Conservation (phyloP, 164 flowering plant species). For the Akebia trifoliata region DNA sequence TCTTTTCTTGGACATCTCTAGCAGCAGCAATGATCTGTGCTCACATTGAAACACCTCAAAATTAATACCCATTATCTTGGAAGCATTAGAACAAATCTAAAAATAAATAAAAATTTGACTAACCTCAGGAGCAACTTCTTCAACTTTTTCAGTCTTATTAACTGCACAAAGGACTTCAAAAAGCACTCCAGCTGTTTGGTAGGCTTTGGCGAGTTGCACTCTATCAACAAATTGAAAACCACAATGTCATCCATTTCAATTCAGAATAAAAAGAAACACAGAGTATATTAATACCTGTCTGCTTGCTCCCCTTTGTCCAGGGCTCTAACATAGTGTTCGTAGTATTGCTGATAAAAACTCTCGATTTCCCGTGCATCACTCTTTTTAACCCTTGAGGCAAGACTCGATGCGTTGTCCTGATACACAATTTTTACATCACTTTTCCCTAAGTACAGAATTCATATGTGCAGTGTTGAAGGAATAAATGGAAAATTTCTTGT, state of each 20-base stretch:
- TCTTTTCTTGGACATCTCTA: conserved; percentile 91
- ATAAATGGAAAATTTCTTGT: too few species aligned
- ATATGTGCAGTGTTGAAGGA: too few species aligned
- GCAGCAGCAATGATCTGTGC: conserved; percentile 97
- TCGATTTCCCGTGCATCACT: conserved; percentile 94
- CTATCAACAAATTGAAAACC: conserved; percentile 29
- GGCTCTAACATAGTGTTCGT: conserved; percentile 74
- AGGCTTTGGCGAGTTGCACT: conserved; percentile 91
- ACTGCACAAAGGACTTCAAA: conserved; percentile 98
- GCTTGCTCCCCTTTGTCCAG: conserved; percentile 93
- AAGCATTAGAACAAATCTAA: not conserved
- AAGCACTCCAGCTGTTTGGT: conserved; percentile 94
- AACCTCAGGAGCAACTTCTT: conserved; percentile 98
- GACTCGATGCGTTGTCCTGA: conserved; percentile 88
- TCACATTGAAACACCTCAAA: conserved; percentile 10
- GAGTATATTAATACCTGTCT: conserved; percentile 52
- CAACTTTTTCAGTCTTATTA: conserved; percentile 86
- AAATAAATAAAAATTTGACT: conserved; percentile 11
- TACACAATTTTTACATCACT: not conserved
- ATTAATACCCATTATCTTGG: not conserved
- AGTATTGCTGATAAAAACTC: conserved; percentile 86
- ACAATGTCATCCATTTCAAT: not conserved
- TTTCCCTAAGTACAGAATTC: not conserved
- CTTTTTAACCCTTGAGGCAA: conserved; percentile 78
- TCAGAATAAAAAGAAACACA: not conserved